A percentile compares a stretch with the other conserved stretches of the same genome.
These are phyloP conservation scores for Haplosporangium sp. DNA, from an alignment of 371 early-diverging fungal genomes.

Conservation along the genomic window DNA sequence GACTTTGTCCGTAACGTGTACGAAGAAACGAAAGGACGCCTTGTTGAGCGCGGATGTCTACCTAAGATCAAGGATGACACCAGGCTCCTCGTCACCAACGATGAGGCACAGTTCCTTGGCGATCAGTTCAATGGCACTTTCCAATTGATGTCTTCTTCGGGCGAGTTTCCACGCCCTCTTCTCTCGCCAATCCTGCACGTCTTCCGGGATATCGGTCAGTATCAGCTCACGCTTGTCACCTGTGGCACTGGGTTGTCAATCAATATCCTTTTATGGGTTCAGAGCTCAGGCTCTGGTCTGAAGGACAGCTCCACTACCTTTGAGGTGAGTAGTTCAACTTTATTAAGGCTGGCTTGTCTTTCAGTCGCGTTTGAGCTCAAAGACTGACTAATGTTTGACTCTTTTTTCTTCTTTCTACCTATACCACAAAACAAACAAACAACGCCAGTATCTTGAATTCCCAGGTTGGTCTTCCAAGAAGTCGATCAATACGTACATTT, in stretches of 20 bases:
- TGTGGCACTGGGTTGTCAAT: slow-evolving; percentile 23
- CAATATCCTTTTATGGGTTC: slow-evolving; percentile 35
- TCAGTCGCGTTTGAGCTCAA: background rate
- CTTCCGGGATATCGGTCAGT: slow-evolving; percentile 27
- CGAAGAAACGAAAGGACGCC: slow-evolving; percentile 6
- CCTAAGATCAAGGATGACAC: slow-evolving; percentile 18
- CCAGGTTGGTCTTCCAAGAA: slow-evolving; percentile 4
- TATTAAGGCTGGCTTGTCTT: slow-evolving; percentile 3
- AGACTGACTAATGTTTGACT: background rate
- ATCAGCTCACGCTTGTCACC: slow-evolving; percentile 25
- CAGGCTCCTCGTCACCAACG: slow-evolving; percentile 10
- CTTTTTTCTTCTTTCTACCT: background rate
- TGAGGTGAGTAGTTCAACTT: slow-evolving; percentile 16
- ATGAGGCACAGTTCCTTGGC: slow-evolving; percentile 38
- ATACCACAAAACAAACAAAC: background rate
- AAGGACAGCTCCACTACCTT: slow-evolving; percentile 34
- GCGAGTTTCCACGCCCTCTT: slow-evolving; percentile 13
- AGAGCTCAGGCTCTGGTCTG: slow-evolving; percentile 38
- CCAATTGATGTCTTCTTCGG: slow-evolving; percentile 23
- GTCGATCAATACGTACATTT: slow-evolving; percentile 13
- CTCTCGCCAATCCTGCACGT: slow-evolving; percentile 23
- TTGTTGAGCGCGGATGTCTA: slow-evolving; percentile 19
- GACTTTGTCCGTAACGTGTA: slow-evolving; percentile 7
- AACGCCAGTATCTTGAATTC: slow-evolving; percentile 7
- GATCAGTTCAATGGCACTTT: slow-evolving; percentile 22